Percentiles rank a stretch among this genome's conserved stretches.
phyloP scores from a whole-genome alignment of 352 stramenopile genomes.

The Aphanomyces astaci region DNA sequence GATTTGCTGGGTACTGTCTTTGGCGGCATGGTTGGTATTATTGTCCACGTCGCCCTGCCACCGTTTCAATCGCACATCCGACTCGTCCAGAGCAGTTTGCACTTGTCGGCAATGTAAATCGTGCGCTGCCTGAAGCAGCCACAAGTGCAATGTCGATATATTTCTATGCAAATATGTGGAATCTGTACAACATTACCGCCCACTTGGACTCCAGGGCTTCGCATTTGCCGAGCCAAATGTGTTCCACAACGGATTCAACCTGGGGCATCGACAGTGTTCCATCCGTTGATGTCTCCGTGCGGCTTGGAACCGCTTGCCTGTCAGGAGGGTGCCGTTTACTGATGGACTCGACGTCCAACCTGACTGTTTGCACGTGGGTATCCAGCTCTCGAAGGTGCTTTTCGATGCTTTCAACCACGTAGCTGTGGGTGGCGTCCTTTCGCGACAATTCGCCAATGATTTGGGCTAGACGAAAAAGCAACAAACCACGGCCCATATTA shows the following conservation, averaged over 20 bases:
- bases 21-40: neutral
- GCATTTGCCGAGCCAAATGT: neutral
- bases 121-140: neutral
- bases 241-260: neutral
- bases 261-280: neutral
- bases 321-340: neutral
- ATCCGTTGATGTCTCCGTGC: neutral
- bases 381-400: constrained; percentile 8
- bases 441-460: constrained; percentile 64
- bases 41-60: neutral
- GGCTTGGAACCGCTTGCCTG: neutral
- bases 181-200: no score
- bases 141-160: no score
- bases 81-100: neutral
- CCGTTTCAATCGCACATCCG: no score
- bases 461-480: constrained; percentile 34
- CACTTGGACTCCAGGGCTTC: neutral
- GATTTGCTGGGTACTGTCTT: neutral
- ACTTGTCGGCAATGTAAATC: neutral
- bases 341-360: neutral
- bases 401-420: constrained; percentile 6
- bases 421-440: constrained; percentile 43
- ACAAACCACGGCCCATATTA: no score
- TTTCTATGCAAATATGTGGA: no score
- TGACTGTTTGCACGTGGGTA: neutral